A percentile compares a stretch with the other conserved stretches of the same genome.
These are phyloP conservation scores for Emericellopsis cladophorae DNA, from an alignment of 2,329 filamentous ascomycete genomes.

Conservation along the genomic window DNA sequence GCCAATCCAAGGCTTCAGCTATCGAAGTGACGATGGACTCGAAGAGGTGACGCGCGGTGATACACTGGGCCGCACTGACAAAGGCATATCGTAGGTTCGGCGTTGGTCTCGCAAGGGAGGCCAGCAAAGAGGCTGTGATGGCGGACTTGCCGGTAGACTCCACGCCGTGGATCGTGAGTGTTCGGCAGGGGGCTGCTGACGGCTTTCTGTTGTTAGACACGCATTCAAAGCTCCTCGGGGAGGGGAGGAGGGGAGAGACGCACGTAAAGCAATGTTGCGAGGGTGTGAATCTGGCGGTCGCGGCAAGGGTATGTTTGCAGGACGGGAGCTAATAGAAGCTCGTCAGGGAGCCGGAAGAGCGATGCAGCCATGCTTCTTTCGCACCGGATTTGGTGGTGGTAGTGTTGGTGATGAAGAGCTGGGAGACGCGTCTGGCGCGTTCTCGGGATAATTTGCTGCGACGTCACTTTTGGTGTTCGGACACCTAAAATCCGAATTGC, in stretches of 20 bases:
- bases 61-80: slow-evolving; percentile 61
- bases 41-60: slow-evolving; percentile 65
- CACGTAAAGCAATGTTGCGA: slow-evolving; percentile 42
- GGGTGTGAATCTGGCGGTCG: slow-evolving; percentile 43
- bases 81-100: slow-evolving; percentile 39
- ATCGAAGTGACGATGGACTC: slow-evolving; percentile 56
- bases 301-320: slow-evolving; percentile 40
- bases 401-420: neutral
- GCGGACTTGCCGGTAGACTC: slow-evolving; percentile 79
- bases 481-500: no score
- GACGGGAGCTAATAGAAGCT: slow-evolving; percentile 32
- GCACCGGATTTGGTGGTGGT: neutral
- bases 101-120: slow-evolving; percentile 5
- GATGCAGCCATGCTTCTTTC: slow-evolving; percentile 6
- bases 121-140: slow-evolving; percentile 41
- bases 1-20: slow-evolving; percentile 31
- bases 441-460: neutral
- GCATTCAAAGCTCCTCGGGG: neutral
- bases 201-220: slow-evolving; percentile 28
- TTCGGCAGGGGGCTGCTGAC: slow-evolving; percentile 54
- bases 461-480: no score
- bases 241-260: slow-evolving; percentile 8
- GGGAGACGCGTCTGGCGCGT: slow-evolving; percentile 1
- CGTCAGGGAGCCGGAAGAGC: slow-evolving; percentile 39
- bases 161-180: slow-evolving; percentile 71